Conservation (phyloP, 139 green algal genomes). For the Eudorina sp. region DNA sequence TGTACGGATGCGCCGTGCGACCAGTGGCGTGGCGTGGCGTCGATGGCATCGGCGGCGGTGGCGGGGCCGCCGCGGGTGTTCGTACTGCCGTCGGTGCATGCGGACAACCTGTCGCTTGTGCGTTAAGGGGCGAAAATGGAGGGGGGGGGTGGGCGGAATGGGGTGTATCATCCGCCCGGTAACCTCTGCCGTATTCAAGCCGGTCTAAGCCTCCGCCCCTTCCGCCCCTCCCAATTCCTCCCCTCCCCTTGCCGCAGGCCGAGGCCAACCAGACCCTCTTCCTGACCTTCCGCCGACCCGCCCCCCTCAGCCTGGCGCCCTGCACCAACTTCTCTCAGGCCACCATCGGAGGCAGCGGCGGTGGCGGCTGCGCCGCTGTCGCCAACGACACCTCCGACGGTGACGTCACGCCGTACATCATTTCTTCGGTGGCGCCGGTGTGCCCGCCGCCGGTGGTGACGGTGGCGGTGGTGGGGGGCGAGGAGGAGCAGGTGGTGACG, state of each 20-base stretch:
- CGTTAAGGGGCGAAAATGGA: not conserved
- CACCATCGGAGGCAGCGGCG: no score
- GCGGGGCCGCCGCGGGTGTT: not conserved
- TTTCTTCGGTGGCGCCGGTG: not conserved
- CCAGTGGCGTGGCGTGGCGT: not conserved
- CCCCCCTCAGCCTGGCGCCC: slow-evolving; percentile 17
- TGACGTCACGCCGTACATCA: slow-evolving; percentile 7
- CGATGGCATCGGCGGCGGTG: not conserved
- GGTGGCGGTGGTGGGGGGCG: no score
- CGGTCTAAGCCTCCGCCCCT: no score
- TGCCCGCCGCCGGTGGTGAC: not conserved
- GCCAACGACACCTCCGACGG: slow-evolving; percentile 5
- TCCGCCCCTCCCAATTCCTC: no score
- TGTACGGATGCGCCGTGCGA: not conserved
- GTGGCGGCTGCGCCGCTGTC: not conserved
- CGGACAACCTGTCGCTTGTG: not conserved
- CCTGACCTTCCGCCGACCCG: not conserved
- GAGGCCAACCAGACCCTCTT: slow-evolving; percentile 22
- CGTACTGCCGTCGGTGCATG: not conserved
- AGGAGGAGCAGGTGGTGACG: no score
- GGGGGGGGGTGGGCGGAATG: no score
- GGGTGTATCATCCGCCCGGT: no score
- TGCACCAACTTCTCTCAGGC: slow-evolving; percentile 4
- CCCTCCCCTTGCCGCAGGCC: not conserved
- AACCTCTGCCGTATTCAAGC: no score